phyloP scores from a whole-genome alignment of 805 yeast genomes.

The Lachancea thermotolerans region DNA sequence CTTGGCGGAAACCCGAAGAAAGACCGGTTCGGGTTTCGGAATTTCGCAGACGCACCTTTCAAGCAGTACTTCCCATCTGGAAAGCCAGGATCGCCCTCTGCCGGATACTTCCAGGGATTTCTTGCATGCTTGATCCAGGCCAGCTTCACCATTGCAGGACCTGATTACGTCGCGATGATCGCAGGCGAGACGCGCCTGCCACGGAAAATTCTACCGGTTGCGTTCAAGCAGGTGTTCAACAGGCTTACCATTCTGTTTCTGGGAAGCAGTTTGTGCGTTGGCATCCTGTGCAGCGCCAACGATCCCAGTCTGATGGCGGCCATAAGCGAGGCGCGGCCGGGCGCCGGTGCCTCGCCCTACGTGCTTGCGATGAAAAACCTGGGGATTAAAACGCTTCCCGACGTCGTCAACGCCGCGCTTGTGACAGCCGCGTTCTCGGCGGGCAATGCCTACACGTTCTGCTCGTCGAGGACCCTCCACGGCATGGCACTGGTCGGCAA shows the following conservation, averaged over 20 bases:
- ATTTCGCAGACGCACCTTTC: constrained; percentile 51
- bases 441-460: constrained; percentile 73
- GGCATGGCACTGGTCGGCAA: constrained; percentile 66
- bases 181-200: constrained; percentile 79
- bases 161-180: constrained; percentile 78
- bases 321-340: constrained; percentile 54
- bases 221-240: constrained; percentile 67
- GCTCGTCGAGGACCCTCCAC: constrained; percentile 62
- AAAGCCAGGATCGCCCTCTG: constrained; percentile 17
- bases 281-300: constrained; percentile 65
- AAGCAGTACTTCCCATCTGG: constrained; percentile 52
- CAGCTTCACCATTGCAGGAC: constrained; percentile 76
- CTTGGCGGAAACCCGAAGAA: constrained; percentile 78
- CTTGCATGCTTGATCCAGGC: constrained; percentile 64
- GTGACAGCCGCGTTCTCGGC: constrained; percentile 74
- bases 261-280: constrained; percentile 72
- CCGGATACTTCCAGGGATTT: constrained; percentile 69
- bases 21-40: constrained; percentile 54
- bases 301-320: constrained; percentile 57
- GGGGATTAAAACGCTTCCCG: constrained; percentile 60
- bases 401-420: constrained; percentile 71
- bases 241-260: constrained; percentile 63
- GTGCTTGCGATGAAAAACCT: constrained; percentile 75
- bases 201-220: constrained; percentile 64
- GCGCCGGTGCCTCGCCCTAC: constrained; percentile 76